Evolutionary conservation across 768 basidiomycete genomes (phyloP).

Genomic region (Agaricus subrufescens): DNA sequence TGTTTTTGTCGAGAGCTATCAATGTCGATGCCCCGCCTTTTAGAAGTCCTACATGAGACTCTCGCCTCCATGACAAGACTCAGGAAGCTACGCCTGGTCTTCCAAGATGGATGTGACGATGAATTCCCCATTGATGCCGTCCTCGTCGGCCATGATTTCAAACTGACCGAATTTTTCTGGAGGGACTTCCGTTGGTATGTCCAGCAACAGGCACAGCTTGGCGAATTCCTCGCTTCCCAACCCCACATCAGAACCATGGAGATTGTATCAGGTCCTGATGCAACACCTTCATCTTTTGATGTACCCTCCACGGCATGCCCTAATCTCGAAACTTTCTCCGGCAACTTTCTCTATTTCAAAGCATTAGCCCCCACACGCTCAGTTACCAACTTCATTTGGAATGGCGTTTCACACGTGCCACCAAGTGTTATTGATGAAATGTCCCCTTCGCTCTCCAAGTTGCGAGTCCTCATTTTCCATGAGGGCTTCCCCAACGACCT

Average conservation of each 20-base stretch:
- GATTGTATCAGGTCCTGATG: neutral
- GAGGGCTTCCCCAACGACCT: constrained; percentile 3
- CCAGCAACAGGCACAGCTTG: neutral
- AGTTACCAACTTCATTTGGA: neutral
- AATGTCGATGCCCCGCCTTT: neutral
- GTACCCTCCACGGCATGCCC: constrained; percentile 2
- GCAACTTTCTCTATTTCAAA: neutral
- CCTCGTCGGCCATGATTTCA: neutral
- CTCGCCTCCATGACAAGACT: constrained; percentile 1
- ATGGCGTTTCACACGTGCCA: neutral
- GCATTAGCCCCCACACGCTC: neutral
- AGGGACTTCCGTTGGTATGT: constrained; percentile 9
- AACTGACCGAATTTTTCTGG: constrained; percentile 1
- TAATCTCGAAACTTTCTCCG: constrained; percentile 1
- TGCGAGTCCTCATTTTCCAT: constrained; percentile 3
- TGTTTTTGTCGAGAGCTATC: neutral
- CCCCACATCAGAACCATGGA: neutral
- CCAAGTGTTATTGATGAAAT: neutral
- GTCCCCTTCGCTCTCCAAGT: neutral
- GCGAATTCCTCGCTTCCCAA: neutral
- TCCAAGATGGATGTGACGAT: neutral
- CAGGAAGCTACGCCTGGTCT: neutral
- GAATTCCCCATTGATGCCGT: neutral
- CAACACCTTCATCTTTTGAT: neutral
- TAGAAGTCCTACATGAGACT: neutral